Base-by-base conservation (phyloP, 306 rosid genomes). In the Ceratonia siliqua region DNA sequence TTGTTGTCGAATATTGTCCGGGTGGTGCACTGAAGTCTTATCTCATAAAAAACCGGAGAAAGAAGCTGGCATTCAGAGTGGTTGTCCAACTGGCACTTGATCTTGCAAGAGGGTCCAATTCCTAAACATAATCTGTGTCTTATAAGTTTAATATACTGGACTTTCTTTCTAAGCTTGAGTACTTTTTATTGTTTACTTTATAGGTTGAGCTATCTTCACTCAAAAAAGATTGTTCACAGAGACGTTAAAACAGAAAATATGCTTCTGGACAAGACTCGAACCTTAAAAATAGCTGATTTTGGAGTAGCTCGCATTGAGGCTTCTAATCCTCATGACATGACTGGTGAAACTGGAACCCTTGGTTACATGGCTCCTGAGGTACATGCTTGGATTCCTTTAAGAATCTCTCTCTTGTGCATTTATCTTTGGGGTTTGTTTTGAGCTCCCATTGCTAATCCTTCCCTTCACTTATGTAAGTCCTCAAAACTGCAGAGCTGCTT, bases 321-420 rank as follows among this genome's bases (percentile, higher is more conserved):
- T 18, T 93, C 98, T 46, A 93, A 93, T 86, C 98, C 98, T 71
- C 86, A 93, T 66, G 98, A 93, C 79, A 93, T 93, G 98, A 93
- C 98, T 15, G 98, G 98, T 33, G 98, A 93, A 85, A 93, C 98
- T 9, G 96, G 97, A 88, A 91, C 93, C 62, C 89, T 94, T 9
- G 96, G 94, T 64, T 91, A 88, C 75, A 87, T 91, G 98, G 97
- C 98, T 78, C 98, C 98, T 6, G 98, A 93, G 98, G 98, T 93
- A 87, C 64, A 71, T 25, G 18, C 79, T 79, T 62, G 64, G 62
- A 62, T 53, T 61, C 55, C 78, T 9, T 55, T 35, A 15, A 39
- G n/a, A 59, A 9, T 38, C 53, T 20, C 68, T 54, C 46, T 68
- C 13, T 18, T 45, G 15, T 59, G 70, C 46, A 45, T 61, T 22